Percentiles rank a stretch among this genome's conserved stretches.
phyloP scores from a whole-genome alignment of 164 flowering plant species.

The Berberis vulgaris region DNA sequence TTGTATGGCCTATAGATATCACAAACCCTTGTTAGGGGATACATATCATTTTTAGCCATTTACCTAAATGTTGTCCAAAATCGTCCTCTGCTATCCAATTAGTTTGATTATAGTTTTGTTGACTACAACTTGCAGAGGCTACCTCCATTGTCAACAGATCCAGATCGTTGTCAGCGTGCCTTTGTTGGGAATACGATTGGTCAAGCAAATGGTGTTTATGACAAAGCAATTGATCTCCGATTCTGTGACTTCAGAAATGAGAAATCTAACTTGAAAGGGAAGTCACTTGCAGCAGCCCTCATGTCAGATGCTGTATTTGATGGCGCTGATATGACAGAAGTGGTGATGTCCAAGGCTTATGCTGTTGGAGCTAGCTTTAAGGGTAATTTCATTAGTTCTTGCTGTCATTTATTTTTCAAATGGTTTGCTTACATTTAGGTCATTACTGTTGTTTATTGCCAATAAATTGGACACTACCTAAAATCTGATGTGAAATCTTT shows the following conservation, averaged over 20 bases:
- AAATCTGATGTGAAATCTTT: no score
- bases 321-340: conserved; percentile 97
- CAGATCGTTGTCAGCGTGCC: conserved; percentile 81
- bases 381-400: conserved; percentile 30
- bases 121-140: conserved; percentile 40
- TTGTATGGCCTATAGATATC: no score
- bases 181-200: conserved; percentile 97
- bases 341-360: conserved; percentile 98
- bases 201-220: conserved; percentile 98
- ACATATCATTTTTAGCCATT: no score
- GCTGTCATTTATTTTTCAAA: neutral
- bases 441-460: no score
- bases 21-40: no score
- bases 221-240: conserved; percentile 86
- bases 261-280: conserved; percentile 82
- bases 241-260: conserved; percentile 92
- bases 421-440: no score
- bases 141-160: conserved; percentile 83
- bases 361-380: conserved; percentile 98
- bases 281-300: conserved; percentile 87
- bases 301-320: conserved; percentile 97
- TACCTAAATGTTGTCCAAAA: neutral
- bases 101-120: neutral
- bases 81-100: neutral
- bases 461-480: no score